Evolutionary conservation across 805 yeast genomes (phyloP), one percentile per base, ranked within the genome.

Genomic region (fission yeast (Schizosaccharomyces pombe)): DNA sequence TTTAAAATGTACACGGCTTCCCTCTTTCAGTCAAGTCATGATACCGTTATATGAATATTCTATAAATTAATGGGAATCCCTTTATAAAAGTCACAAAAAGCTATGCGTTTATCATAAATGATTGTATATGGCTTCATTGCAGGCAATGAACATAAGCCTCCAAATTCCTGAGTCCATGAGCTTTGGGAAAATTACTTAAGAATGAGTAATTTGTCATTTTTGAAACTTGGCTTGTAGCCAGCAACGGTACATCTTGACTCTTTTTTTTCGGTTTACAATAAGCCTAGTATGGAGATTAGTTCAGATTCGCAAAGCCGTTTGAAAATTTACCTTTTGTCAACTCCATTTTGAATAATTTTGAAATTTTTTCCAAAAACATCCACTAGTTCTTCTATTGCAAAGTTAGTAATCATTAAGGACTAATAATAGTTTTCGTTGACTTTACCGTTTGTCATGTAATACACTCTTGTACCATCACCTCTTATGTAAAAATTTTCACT

Each of bases 401-500:
- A 19, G 26, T 43, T 43, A 43, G 49, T 24, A 22, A 32, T 9
- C 97, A 43, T 91, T 80, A 64, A 75, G 80, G 40, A 71, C 75
- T 58, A 83, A 89, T n/a, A 63, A 65, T 62, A 89, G 85, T 19
- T 71, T 71, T 4, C 72, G 70, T 29, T 67, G 56, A 89, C 67
- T 67, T 91, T 95, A 57, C 89, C 94, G 64, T 89, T 97, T 1
- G 95, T 85, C 70, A 91, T 91, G 69, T 91, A 91, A 65, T 91
- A 91, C 11, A 91, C 98, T 60, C 98, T 73, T 0, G 98, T 91
- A 52, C 98, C 98, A 65, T 91, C 98, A 39, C 98, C 98, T 62
- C 98, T 77, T 39, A 87, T 85, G 67, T 91, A 91, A 63, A 91
- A 91, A 66, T 91, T 87, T 56, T 89, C 96, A 55, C 85, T 95